Evolutionary conservation across 805 yeast species (phyloP).

Genomic region (Saturnispora mendoncae): DNA sequence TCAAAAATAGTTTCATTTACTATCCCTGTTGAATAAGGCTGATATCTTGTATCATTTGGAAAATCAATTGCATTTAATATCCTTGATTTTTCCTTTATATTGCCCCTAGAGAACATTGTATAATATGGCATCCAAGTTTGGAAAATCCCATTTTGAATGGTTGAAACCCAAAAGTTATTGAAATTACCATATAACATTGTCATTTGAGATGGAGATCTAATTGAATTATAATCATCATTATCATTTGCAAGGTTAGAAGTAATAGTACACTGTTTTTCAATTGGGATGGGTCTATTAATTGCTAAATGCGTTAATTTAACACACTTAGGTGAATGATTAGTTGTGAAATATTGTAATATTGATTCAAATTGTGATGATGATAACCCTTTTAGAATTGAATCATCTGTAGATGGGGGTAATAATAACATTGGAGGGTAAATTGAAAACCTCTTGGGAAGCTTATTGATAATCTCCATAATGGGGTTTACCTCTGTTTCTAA

Average conservation of each 20-base stretch:
- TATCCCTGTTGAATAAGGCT: constrained; percentile 19
- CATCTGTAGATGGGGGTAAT: constrained; percentile 43
- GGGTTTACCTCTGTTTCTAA: not conserved
- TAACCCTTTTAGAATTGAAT: constrained; percentile 16
- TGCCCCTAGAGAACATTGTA: constrained; percentile 86
- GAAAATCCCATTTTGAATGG: constrained; percentile 60
- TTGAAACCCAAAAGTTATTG: constrained; percentile 72
- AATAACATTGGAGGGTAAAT: constrained; percentile 62
- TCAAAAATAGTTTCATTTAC: constrained; percentile 46
- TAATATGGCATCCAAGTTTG: constrained; percentile 81
- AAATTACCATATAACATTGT: constrained; percentile 57
- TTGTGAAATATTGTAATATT: constrained; percentile 2
- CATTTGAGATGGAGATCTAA: constrained; percentile 55
- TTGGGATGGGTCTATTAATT: constrained; percentile 55
- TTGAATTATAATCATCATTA: constrained; percentile 17
- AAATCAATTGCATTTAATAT: constrained; percentile 32
- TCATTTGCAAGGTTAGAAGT: not conserved
- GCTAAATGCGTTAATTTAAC: constrained; percentile 47
- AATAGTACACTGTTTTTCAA: too few species aligned
- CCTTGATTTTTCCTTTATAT: constrained; percentile 70
- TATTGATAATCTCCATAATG: not conserved
- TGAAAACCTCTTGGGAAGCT: constrained; percentile 45
- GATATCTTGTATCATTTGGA: not conserved
- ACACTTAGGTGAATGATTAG: constrained; percentile 9
- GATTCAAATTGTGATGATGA: not conserved